Percentiles rank a stretch among this genome's conserved stretches.
These are phyloP conservation scores for Trichoderma sp. DNA, from an alignment of 2,329 filamentous ascomycete genomes.

Conservation along the genomic window DNA sequence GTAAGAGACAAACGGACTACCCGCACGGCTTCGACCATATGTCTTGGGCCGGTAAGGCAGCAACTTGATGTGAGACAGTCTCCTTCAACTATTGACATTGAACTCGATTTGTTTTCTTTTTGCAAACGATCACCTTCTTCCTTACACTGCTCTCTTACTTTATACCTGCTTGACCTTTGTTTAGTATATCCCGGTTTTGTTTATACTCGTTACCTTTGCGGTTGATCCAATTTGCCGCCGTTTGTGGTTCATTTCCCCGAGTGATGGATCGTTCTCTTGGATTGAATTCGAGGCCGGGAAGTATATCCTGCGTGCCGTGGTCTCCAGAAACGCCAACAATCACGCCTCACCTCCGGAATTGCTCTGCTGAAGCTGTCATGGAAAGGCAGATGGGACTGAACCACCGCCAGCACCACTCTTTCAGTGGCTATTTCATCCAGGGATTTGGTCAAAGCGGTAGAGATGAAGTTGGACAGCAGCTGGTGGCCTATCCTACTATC, in stretches of 20 bases:
- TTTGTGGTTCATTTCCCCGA: background rate
- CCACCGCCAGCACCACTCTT: background rate
- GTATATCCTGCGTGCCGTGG: constrained; percentile 11
- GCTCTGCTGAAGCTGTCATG: constrained; percentile 10
- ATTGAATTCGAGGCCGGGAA: constrained; percentile 7
- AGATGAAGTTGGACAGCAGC: background rate
- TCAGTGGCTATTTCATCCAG: background rate
- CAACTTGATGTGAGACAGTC: background rate
- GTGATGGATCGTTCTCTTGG: constrained; percentile 16
- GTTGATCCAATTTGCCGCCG: background rate
- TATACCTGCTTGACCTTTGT: background rate
- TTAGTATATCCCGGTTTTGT: background rate
- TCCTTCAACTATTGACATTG: background rate
- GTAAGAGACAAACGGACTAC: constrained; percentile 16
- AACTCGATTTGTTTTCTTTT: background rate
- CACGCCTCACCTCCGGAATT: constrained; percentile 11
- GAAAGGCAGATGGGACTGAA: background rate
- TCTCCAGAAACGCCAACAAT: background rate
- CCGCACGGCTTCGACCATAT: background rate
- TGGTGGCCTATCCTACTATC: background rate
- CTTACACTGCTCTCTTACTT: background rate
- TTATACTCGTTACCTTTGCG: background rate
- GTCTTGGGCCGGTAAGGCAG: background rate
- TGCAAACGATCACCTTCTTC: background rate
- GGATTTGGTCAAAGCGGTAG: background rate